These are phyloP conservation scores for Ceratobasidium sp. DNA, from an alignment of 1,284 basidiomycete species.

Conservation along the genomic window DNA sequence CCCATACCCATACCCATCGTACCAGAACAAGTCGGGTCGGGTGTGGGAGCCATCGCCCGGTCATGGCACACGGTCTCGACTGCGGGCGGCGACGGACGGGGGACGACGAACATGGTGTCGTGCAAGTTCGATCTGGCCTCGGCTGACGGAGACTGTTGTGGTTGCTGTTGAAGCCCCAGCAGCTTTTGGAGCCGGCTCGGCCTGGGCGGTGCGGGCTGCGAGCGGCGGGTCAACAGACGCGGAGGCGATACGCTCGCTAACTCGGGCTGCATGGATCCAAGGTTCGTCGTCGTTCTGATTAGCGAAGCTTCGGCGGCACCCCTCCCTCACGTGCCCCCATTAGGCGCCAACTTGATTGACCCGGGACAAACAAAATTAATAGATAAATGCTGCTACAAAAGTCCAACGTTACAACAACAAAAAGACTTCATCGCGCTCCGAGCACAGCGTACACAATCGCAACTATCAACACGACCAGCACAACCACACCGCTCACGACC, in stretches of 20 bases:
- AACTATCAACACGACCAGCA: constrained; percentile 13
- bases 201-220: constrained; percentile 16
- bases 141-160: neutral
- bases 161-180: constrained; percentile 14
- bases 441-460: constrained; percentile 35
- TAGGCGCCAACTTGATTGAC: neutral
- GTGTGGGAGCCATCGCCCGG: constrained; percentile 30
- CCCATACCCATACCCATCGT: constrained; percentile 35
- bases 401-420: constrained; percentile 11
- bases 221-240: constrained; percentile 21
- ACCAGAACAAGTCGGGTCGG: constrained; percentile 34
- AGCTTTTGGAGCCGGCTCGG: constrained; percentile 14
- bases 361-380: neutral
- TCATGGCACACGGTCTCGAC: constrained; percentile 15
- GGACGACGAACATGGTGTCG: constrained; percentile 39
- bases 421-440: constrained; percentile 25
- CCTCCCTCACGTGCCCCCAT: constrained; percentile 20
- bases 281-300: constrained; percentile 22
- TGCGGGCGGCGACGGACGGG: neutral
- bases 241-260: constrained; percentile 26
- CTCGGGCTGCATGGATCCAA: constrained; percentile 33
- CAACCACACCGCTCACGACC: constrained; percentile 28
- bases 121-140: constrained; percentile 25
- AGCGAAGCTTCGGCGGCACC: neutral
- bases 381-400: constrained; percentile 5